Evolutionary conservation across 129 eudicot species (phyloP).

Genomic region (Silybum marianum): DNA sequence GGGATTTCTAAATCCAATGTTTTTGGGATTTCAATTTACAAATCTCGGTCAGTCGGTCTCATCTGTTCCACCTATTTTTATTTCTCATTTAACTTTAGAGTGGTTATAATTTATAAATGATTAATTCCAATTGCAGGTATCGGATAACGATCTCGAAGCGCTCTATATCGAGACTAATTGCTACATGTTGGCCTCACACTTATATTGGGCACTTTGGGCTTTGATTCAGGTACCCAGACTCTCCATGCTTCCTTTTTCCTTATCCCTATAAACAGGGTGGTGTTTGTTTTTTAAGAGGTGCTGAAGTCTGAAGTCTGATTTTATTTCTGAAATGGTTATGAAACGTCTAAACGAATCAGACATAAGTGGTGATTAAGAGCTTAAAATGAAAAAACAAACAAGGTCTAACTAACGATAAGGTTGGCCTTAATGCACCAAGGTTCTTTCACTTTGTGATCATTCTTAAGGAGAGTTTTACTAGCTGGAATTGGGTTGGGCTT

Average conservation of each 20-base stretch:
- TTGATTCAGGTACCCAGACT: conserved; percentile 69
- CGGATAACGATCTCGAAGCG: conserved; percentile 58
- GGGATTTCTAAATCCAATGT: not conserved
- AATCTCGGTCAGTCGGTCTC: too few relatives aligned
- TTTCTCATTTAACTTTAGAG: not conserved
- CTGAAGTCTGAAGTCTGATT: too few relatives aligned
- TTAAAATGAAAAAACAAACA: too few relatives aligned
- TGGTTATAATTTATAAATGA: not conserved
- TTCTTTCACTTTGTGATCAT: not conserved
- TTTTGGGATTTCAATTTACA: not conserved
- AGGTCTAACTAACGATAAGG: not conserved
- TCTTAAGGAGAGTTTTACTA: not conserved
- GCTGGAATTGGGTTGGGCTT: not conserved
- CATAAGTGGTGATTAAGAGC: too few relatives aligned
- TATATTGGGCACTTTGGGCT: conserved; percentile 98
- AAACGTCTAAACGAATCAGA: too few relatives aligned
- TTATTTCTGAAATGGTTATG: too few relatives aligned
- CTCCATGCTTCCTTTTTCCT: not conserved
- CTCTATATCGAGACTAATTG: conserved; percentile 68
- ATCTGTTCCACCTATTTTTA: too few relatives aligned
- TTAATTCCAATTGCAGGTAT: conserved; percentile 41
- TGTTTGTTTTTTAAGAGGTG: too few relatives aligned
- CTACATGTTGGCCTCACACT: conserved; percentile 82
- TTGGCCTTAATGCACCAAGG: not conserved
- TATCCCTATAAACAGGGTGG: not conserved